phyloP scores from a whole-genome alignment of 2,329 filamentous ascomycete genomes.

The Sclerotiophoma versabilis region DNA sequence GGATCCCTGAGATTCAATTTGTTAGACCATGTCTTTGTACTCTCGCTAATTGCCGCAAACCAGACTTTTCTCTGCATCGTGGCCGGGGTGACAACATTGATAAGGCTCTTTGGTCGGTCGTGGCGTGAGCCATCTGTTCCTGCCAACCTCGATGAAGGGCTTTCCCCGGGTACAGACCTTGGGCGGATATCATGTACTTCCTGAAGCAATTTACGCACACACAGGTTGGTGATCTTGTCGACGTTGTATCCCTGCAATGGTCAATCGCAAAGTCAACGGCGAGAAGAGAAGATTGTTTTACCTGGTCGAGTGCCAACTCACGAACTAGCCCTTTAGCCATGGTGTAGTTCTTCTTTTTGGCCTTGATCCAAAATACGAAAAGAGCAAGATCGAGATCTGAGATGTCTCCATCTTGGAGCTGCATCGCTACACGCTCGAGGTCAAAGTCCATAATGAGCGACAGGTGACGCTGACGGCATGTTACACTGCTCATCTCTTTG shows the following conservation, averaged over 20 bases:
- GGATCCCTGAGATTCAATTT: conserved; percentile 2
- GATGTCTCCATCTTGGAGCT: conserved; percentile 36
- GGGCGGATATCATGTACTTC: conserved; percentile 18
- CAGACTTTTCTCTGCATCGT: not conserved
- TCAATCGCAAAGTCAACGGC: not conserved
- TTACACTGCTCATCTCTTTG: not conserved
- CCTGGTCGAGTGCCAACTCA: conserved; percentile 38
- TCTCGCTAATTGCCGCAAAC: not conserved
- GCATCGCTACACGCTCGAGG: conserved; percentile 17
- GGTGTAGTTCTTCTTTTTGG: conserved; percentile 29
- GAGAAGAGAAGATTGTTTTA: not conserved
- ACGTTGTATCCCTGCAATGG: conserved; percentile 27
- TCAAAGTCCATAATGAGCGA: conserved; percentile 20
- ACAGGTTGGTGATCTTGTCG: conserved; percentile 20
- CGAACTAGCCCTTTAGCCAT: conserved; percentile 35
- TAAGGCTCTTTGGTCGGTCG: not conserved
- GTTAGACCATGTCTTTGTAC: conserved; percentile 4
- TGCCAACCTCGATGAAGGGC: not conserved
- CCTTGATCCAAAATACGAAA: conserved; percentile 36
- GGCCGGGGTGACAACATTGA: not conserved
- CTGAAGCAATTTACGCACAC: conserved; percentile 24
- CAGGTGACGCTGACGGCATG: conserved; percentile 4
- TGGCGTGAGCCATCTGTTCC: not conserved
- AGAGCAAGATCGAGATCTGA: conserved; percentile 33
- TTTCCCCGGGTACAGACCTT: conserved; percentile 3